These are phyloP conservation scores for Pseudoturritis turrita DNA, from an alignment of 345 rosid genomes.

Conservation along the genomic window DNA sequence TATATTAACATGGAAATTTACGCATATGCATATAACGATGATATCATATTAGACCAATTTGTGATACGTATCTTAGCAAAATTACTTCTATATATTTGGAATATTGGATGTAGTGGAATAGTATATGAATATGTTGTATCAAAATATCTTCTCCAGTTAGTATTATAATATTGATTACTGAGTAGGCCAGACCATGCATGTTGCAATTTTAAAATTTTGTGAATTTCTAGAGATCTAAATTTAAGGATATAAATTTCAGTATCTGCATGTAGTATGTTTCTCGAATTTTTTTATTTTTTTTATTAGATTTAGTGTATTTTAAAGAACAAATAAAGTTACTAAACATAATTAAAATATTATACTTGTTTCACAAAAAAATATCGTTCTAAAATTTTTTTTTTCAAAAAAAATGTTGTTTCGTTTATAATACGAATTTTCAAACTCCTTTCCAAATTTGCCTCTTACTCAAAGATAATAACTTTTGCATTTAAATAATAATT, in stretches of 20 bases:
- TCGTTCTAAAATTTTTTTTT: too few species aligned
- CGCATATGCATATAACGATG: neutral
- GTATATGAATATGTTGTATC: conserved; percentile 13
- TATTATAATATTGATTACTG: neutral
- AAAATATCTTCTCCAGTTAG: conserved; percentile 23
- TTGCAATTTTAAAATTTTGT: neutral
- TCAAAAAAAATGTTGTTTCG: too few species aligned
- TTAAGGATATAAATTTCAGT: neutral
- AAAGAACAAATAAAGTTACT: neutral
- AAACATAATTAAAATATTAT: neutral
- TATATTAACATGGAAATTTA: conserved; percentile 2
- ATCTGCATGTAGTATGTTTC: neutral
- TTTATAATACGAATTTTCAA: too few species aligned
- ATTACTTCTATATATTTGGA: neutral
- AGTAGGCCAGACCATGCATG: conserved; percentile 4
- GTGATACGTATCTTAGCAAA: conserved; percentile 23
- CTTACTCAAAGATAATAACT: too few species aligned
- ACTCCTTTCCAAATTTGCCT: too few species aligned
- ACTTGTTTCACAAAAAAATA: too few species aligned
- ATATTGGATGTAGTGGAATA: conserved; percentile 10
- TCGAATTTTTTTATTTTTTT: neutral
- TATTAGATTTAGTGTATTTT: neutral
- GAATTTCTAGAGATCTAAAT: neutral
- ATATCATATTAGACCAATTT: conserved; percentile 7
- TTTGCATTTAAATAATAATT: too few species aligned